Conservation (phyloP, 1,284 basidiomycete species). For the Moesziomyces globuligerus region DNA sequence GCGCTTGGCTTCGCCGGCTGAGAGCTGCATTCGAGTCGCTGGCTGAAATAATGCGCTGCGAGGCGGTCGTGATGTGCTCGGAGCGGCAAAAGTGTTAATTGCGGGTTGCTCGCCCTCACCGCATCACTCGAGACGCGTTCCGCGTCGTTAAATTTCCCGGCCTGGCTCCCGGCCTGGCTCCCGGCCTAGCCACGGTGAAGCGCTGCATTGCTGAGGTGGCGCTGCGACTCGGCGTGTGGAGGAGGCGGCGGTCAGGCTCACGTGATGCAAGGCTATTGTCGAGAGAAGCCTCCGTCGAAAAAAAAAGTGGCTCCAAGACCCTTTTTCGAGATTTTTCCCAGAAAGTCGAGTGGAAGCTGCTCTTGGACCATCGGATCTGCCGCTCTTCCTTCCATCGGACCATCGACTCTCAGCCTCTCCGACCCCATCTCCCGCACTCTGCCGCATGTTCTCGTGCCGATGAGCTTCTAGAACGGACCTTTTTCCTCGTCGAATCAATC, state of each 20-base stretch:
- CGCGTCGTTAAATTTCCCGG: constrained; percentile 14
- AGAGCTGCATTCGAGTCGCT: too few relatives aligned
- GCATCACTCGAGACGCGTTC: constrained; percentile 26
- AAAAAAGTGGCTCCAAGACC: constrained; percentile 18
- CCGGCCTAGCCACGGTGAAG: background rate
- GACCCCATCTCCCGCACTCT: background rate
- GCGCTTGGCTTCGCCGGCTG: too few relatives aligned
- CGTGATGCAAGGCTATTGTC: constrained; percentile 16
- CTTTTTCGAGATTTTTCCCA: constrained; percentile 13
- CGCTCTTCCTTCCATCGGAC: too few relatives aligned
- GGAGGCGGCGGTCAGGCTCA: constrained; percentile 35
- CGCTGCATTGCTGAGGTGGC: too few relatives aligned
- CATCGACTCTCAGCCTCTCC: too few relatives aligned
- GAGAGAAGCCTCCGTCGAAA: background rate
- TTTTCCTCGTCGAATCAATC: background rate
- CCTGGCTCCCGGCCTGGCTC: constrained; percentile 2
- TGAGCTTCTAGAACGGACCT: background rate
- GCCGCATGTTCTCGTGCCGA: background rate
- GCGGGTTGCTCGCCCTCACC: constrained; percentile 19
- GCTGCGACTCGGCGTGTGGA: constrained; percentile 22
- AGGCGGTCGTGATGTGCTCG: background rate
- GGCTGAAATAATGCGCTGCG: too few relatives aligned
- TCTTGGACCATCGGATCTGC: background rate
- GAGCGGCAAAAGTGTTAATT: constrained; percentile 35
- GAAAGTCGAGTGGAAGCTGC: background rate